These are phyloP conservation scores for Pyracantha coccinea DNA, from an alignment of 331 rosid genomes.

Conservation along the genomic window DNA sequence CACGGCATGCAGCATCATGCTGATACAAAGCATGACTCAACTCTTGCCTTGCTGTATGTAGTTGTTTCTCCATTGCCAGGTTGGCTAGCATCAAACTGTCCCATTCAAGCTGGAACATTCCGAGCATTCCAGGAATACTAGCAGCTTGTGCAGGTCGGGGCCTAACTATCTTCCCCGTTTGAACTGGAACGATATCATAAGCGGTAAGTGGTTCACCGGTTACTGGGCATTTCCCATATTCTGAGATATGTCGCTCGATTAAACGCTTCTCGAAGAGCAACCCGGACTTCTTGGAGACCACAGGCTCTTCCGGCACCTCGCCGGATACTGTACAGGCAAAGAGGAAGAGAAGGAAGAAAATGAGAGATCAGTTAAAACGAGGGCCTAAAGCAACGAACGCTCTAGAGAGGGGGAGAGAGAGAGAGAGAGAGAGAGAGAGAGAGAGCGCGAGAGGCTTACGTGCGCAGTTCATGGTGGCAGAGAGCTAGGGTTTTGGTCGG, in stretches of 20 bases:
- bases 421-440: constrained; percentile 3
- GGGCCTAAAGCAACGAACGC: not conserved
- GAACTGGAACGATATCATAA: constrained; percentile 76
- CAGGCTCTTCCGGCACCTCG: constrained; percentile 99
- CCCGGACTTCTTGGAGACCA: constrained; percentile 74
- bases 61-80: constrained; percentile 89
- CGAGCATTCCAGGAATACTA: constrained; percentile 98
- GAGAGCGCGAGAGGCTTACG: constrained; percentile 17
- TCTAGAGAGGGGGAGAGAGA: constrained; percentile 7
- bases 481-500: constrained; percentile 10
- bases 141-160: constrained; percentile 99
- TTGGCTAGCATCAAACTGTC: constrained; percentile 83
- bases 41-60: constrained; percentile 98
- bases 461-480: constrained; percentile 43
- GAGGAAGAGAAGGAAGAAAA: not conserved
- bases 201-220: constrained; percentile 75
- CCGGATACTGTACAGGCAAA: constrained; percentile 65
- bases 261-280: constrained; percentile 82
- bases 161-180: constrained; percentile 95
- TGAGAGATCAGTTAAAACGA: constrained; percentile 28
- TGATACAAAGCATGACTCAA: constrained; percentile 97
- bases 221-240: constrained; percentile 92
- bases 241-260: constrained; percentile 81
- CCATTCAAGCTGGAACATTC: constrained; percentile 99
- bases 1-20: constrained; percentile 99